phyloP scores from a whole-genome alignment of 805 yeast genomes.

The Nakazawaea ambrosiae region DNA sequence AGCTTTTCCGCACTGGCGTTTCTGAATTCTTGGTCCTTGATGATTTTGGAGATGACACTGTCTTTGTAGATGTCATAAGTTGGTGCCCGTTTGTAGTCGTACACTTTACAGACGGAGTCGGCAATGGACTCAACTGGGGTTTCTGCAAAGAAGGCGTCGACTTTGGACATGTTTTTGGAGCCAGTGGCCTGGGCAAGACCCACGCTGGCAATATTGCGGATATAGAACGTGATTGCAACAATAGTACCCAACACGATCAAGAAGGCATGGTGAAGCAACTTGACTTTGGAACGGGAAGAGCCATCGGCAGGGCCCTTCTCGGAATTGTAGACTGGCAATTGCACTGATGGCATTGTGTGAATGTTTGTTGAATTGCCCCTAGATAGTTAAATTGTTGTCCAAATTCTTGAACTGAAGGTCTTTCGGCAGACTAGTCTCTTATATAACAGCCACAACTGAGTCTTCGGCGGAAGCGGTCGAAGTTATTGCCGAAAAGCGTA shows the following conservation, averaged over 20 bases:
- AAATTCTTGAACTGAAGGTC: no score
- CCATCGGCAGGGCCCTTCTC: neutral
- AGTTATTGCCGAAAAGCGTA: no score
- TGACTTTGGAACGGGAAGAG: neutral
- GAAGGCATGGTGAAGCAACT: neutral
- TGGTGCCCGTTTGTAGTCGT: conserved; percentile 14
- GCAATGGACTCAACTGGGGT: neutral
- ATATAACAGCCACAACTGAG: no score
- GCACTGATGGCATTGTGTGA: no score
- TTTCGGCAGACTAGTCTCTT: no score
- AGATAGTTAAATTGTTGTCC: no score
- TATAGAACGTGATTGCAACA: no score
- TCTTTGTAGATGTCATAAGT: conserved; percentile 12
- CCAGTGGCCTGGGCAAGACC: no score
- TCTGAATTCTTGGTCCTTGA: conserved; percentile 27
- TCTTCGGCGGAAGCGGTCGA: no score
- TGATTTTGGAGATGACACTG: conserved; percentile 19
- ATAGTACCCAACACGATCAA: neutral
- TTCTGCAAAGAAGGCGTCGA: neutral
- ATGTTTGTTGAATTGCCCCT: no score
- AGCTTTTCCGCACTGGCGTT: conserved; percentile 32
- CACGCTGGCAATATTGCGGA: no score
- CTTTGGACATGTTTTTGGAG: no score
- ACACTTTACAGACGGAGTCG: conserved; percentile 13
- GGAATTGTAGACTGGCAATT: conserved; percentile 5